Percentiles rank a stretch among this genome's conserved stretches.
These are phyloP conservation scores for Phoma sp. DNA, from an alignment of 2,329 filamentous ascomycete species.

Conservation along the genomic window DNA sequence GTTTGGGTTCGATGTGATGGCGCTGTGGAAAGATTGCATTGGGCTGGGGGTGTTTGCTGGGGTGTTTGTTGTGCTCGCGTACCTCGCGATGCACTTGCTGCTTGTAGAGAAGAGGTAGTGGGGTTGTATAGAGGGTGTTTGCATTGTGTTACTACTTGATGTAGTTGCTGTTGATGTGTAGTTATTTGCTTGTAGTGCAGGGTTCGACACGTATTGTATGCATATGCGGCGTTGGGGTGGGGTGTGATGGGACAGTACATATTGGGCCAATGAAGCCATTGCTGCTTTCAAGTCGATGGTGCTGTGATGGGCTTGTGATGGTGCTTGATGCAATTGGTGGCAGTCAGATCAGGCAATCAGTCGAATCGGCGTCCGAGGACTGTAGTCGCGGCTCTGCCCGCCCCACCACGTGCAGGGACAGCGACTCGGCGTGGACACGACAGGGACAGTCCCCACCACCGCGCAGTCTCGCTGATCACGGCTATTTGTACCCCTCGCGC, in stretches of 20 bases:
- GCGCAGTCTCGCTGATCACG: slow-evolving; percentile 10
- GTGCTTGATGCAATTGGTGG: no score
- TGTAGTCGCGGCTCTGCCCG: not conserved
- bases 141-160: no score
- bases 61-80: slow-evolving; percentile 86
- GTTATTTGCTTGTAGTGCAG: not conserved
- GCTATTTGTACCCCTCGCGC: slow-evolving; percentile 11
- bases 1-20: slow-evolving; percentile 90
- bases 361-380: not conserved
- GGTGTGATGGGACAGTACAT: slow-evolving; percentile 1
- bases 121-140: slow-evolving; percentile 3
- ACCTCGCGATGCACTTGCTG: slow-evolving; percentile 89
- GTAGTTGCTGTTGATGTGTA: no score
- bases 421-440: no score
- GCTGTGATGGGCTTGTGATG: no score
- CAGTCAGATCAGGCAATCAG: no score
- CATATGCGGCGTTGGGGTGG: slow-evolving; percentile 4
- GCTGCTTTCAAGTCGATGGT: no score
- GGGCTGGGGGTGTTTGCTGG: slow-evolving; percentile 83
- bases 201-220: not conserved
- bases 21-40: slow-evolving; percentile 83
- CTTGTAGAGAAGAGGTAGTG: slow-evolving; percentile 83
- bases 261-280: no score
- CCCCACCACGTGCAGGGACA: slow-evolving; percentile 5
- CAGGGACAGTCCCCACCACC: slow-evolving; percentile 14